Evolutionary conservation across 2,329 filamentous ascomycete genomes (phyloP).

Genomic region (Cytospora chrysosperma): DNA sequence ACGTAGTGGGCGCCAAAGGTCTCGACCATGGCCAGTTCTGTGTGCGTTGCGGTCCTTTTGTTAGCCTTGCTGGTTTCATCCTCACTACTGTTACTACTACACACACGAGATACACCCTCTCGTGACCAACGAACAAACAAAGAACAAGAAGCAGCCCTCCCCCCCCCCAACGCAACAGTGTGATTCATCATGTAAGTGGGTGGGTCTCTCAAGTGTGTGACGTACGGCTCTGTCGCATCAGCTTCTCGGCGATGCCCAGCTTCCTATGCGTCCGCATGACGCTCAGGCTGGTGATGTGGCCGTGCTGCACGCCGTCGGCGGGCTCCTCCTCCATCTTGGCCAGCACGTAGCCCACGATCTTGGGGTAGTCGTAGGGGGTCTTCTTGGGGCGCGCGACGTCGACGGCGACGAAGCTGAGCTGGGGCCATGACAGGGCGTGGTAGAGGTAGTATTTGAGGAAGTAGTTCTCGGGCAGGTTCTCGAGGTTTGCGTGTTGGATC

Average conservation of each 20-base stretch:
- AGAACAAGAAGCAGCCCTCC: no score
- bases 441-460: conserved; percentile 99
- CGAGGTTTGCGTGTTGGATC: conserved; percentile 97
- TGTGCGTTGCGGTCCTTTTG: neutral
- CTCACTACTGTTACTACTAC: no score
- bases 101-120: no score
- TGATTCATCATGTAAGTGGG: no score
- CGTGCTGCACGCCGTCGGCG: conserved; percentile 83
- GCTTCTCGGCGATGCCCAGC: conserved; percentile 89
- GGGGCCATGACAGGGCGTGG: conserved; percentile 96
- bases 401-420: conserved; percentile 94
- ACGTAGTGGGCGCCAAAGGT: conserved; percentile 90
- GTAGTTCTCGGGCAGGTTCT: conserved; percentile 99
- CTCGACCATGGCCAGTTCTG: conserved; percentile 95
- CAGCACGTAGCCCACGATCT: conserved; percentile 98
- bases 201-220: no score
- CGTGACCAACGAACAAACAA: no score
- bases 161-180: no score
- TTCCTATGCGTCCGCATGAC: conserved; percentile 95
- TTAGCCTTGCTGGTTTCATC: no score
- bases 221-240: conserved; percentile 95
- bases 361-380: conserved; percentile 83
- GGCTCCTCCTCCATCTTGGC: conserved; percentile 99
- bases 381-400: conserved; percentile 79
- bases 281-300: conserved; percentile 91